These are phyloP conservation scores for Crotalaria pallida DNA, from an alignment of 306 rosid genomes.

Conservation along the genomic window DNA sequence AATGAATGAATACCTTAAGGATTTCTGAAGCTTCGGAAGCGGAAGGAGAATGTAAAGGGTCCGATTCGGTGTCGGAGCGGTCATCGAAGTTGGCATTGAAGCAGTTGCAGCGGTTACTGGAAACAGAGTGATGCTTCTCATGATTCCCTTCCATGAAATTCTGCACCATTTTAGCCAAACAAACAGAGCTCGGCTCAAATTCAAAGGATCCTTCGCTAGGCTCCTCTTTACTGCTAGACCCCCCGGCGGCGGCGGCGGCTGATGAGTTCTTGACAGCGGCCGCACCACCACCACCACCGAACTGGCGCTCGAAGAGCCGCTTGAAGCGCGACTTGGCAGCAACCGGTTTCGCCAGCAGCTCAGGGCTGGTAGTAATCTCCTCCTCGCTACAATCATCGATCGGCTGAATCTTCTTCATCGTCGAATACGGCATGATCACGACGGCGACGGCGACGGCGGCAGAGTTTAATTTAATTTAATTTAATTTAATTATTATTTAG, in stretches of 20 bases:
- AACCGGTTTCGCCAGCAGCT: constrained; percentile 53
- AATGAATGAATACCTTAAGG: constrained; percentile 47
- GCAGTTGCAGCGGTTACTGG: constrained; percentile 55
- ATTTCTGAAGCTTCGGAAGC: constrained; percentile 57
- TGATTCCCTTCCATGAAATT: constrained; percentile 69
- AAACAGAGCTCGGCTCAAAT: constrained; percentile 69
- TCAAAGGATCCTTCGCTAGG: constrained; percentile 26
- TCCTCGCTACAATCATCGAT: constrained; percentile 57
- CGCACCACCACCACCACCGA: constrained; percentile 47
- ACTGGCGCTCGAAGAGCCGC: constrained; percentile 81
- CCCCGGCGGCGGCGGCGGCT: not conserved
- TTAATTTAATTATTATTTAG: too few relatives aligned
- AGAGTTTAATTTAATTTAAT: too few relatives aligned
- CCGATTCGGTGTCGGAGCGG: constrained; percentile 50
- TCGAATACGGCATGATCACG: constrained; percentile 46
- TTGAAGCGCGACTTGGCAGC: constrained; percentile 64
- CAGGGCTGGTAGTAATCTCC: constrained; percentile 29
- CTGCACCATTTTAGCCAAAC: constrained; percentile 80
- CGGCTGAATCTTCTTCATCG: constrained; percentile 96
- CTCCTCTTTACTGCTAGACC: constrained; percentile 28
- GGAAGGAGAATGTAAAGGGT: constrained; percentile 27
- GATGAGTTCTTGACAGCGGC: constrained; percentile 40
- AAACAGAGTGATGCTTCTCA: constrained; percentile 45
- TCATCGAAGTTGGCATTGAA: constrained; percentile 13
- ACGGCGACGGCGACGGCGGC: too few relatives aligned